Base-by-base conservation (phyloP, 257 asterid species). In the Orobanche coerulescens region DNA sequence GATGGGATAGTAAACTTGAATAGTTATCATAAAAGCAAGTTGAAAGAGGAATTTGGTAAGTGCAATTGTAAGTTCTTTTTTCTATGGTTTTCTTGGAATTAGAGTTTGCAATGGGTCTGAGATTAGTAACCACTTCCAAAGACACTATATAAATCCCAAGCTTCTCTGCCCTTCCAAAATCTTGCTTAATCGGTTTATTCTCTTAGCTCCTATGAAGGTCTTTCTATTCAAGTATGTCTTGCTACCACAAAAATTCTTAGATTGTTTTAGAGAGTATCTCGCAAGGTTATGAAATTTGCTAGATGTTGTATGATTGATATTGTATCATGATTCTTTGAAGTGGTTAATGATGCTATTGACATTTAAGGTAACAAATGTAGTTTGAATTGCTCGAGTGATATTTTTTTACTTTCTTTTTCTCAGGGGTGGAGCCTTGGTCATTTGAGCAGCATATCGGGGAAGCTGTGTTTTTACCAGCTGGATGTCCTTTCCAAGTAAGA, bases 401-500 rank as follows among this genome's bases (percentile, higher is more conserved):
- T 12, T 54, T 53, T 61, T 47, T 36, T 34, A n/a, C 47, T n/a
- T 62, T 20, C 16, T 52, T 31, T 44, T 70, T 67, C 30, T 40
- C 78, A 93, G 98, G 94, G 67, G 82, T 89, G 42, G 98, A 93
- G 72, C 94, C 97, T 4, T 93, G 96, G 98, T 79, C 98, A 49
- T 84, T 86, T 63, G 84, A 86, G 76, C 98, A 93, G 77, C 86
- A 80, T 56, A 46, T 86, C 40, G 98, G 97, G 37, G 94, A 84
- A 72, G 95, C 95, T 73, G 76, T 89, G 61, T 93, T 86, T 60
- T 43, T 93, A 70, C 98, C 98, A 46, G 91, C 97, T 42, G 98
- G 98, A 58, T 82, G 95, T 66, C 96, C 98, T 76, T 84, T 82
- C 81, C 98, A 93, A 86, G 90, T 79, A 46, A 78, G 90, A 67